Base-by-base conservation (phyloP, 2,329 filamentous ascomycete species). In the Exophiala aquamarina region DNA sequence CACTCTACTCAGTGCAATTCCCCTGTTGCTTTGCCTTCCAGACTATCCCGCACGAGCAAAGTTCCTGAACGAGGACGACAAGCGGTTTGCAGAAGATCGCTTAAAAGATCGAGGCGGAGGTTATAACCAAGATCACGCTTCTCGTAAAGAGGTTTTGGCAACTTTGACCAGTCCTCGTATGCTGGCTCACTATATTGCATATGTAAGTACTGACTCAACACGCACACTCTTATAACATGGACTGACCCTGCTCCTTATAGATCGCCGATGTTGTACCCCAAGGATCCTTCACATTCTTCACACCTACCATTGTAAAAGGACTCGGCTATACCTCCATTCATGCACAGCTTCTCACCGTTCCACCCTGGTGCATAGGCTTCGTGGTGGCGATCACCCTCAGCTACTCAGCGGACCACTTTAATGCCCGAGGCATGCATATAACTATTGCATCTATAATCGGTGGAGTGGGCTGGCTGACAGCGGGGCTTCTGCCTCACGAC, bases 401-500 rank as follows among this genome's bases (percentile, higher is more conserved):
- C 10, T 55, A 51, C 32, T 34, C 20, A 10, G 55, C 52, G 4
- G 52, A 55, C 33, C 52, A 38, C 41, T 55, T 51, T 44, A 48
- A 55, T 23, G 49, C 49, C 10, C 76, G 78, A 11, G 76, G 71
- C 9, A 59, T 77, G 3, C 77, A 80, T 54, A 74, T 75, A 1
- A 75, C 77, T 0, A 49, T 69, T 5, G 70, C 75, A 40, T 69
- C 75, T 8, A 67, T 71, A 1, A 69, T 79, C 19, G 79, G 79
- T 1, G 76, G 75, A 13, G 63, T 71, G 41, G 78, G 77, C 0
- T 82, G 87, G 63, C 72, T 86, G 20, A 75, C 76, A 0, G 86
- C 84, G 0, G 84, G 82, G 1, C 68, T 81, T 2, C 72, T 87
- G 2, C 82, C 85, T 0, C 66, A 81, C 0, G 70, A 79, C 33